phyloP scores from a whole-genome alignment of 2,329 filamentous ascomycete genomes.

The Alternaria hordeiaustralica region DNA sequence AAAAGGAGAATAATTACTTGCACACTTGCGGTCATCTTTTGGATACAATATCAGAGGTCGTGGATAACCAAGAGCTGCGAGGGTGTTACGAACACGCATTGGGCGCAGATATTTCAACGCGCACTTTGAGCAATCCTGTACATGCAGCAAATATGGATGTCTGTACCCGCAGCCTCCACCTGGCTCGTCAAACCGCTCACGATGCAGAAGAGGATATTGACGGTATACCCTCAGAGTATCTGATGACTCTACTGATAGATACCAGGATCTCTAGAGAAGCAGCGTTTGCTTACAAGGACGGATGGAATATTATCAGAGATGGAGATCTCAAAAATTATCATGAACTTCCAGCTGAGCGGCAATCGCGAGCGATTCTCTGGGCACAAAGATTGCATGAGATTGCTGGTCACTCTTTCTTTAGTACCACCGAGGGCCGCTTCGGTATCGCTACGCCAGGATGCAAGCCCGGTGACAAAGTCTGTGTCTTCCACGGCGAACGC shows the following conservation, averaged over 20 bases:
- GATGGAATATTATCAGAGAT: neutral
- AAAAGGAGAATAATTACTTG: neutral
- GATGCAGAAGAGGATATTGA: accelerated
- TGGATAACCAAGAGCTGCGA: neutral
- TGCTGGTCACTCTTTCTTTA: neutral
- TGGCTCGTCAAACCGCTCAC: neutral
- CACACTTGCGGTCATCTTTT: neutral
- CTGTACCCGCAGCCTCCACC: neutral
- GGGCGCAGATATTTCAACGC: accelerated
- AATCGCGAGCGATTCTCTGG: accelerated
- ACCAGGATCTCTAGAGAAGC: neutral
- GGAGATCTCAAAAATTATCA: accelerated
- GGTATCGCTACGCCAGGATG: neutral
- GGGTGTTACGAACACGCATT: too few relatives aligned
- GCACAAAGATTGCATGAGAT: accelerated
- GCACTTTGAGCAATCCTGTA: neutral
- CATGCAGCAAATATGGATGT: neutral
- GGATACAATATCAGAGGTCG: neutral
- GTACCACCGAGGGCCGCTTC: neutral
- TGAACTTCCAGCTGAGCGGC: neutral
- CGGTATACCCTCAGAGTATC: neutral
- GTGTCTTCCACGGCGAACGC: neutral
- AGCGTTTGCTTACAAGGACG: neutral
- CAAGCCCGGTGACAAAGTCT: neutral
- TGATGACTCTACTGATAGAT: neutral